Evolutionary conservation across 495 filamentous ascomycete genomes (phyloP).

Genomic region (Evansstolkia leycettana): DNA sequence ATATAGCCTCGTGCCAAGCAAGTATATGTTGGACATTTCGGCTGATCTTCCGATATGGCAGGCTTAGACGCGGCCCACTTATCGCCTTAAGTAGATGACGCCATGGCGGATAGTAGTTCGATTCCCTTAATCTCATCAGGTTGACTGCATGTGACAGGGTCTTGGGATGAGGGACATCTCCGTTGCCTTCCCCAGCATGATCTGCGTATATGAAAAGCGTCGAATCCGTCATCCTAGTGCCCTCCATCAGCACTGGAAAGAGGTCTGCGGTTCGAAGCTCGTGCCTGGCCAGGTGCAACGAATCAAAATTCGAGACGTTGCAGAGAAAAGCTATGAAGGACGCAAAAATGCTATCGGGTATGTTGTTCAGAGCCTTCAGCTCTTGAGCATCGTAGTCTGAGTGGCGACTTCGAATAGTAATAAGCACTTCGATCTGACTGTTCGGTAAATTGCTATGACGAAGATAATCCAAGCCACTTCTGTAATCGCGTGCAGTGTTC

Average conservation of each 20-base stretch:
- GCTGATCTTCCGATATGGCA: constrained; percentile 6
- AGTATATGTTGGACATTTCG: constrained; percentile 20
- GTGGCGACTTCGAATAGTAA: constrained; percentile 12
- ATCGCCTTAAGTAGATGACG: constrained; percentile 20
- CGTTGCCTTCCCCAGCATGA: not conserved
- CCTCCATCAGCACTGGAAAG: constrained; percentile 19
- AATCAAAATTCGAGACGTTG: constrained; percentile 9
- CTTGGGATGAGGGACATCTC: constrained; percentile 13
- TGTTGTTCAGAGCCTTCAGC: constrained; percentile 12
- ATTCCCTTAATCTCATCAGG: constrained; percentile 21
- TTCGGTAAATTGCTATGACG: constrained; percentile 20
- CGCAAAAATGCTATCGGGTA: constrained; percentile 30
- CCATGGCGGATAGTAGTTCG: constrained; percentile 28
- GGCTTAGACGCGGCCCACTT: constrained; percentile 9
- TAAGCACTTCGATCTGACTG: constrained; percentile 20
- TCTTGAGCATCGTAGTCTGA: constrained; percentile 7
- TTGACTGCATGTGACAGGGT: constrained; percentile 31
- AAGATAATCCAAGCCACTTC: constrained; percentile 30
- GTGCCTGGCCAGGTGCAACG: constrained; percentile 3
- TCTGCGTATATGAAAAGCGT: constrained; percentile 14
- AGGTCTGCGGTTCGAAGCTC: constrained; percentile 16
- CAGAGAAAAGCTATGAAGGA: constrained; percentile 40
- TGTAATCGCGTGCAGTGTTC: constrained; percentile 24
- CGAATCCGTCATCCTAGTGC: constrained; percentile 1
- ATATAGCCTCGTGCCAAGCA: constrained; percentile 29